Evolutionary conservation across 345 rosid genomes (phyloP), one percentile per base, ranked within the genome.

Genomic region (Eucalyptus erythrocorys): DNA sequence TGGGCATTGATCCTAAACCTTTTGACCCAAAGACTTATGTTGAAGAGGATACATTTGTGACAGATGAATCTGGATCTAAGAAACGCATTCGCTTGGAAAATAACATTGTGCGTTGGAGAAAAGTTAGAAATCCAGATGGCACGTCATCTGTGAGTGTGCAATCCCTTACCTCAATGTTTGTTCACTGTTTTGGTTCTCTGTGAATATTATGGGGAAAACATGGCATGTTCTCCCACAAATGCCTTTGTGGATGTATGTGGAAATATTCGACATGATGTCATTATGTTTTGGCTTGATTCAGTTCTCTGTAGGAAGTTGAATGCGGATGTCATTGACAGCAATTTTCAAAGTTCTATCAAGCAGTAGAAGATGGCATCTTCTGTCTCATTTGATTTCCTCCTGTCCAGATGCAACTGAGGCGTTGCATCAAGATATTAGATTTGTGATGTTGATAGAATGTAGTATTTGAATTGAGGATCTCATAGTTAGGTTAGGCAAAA

Each of bases 1-100:
- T 98, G 99, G 99, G 99, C 86, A 95, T 98, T 88, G 99, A 98
- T 86, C 96, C 96, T 85, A 95, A 95, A 81, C 95, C 97, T 89
- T 98, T 98, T 93, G 98, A 97, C 91, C 96, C 98, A 48, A 98
- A 97, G 94, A 95, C 98, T 19, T 98, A 94, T 68, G 98, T 95
- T 86, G 99, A 97, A 92, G 99, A 97, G 92, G 97, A 96, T 91
- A 95, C 93, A 87, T 94, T 95, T 92, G 96, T 95, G 88, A 93
- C 97, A 76, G 97, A 96, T 92, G 99, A 97, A 92, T 91, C 98
- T 92, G 98, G 95, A 91, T 90, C 94, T 42, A 93, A 92, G 91
- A 96, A 93, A 88, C 97, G 97, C 48, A 93, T 97, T 84, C 97
- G 99, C 89, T 89, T 98, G 93, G 99, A 94, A 91, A 97, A 98